Base-by-base conservation (phyloP, 768 basidiomycete species). In the Lactifluus subvellereus region DNA sequence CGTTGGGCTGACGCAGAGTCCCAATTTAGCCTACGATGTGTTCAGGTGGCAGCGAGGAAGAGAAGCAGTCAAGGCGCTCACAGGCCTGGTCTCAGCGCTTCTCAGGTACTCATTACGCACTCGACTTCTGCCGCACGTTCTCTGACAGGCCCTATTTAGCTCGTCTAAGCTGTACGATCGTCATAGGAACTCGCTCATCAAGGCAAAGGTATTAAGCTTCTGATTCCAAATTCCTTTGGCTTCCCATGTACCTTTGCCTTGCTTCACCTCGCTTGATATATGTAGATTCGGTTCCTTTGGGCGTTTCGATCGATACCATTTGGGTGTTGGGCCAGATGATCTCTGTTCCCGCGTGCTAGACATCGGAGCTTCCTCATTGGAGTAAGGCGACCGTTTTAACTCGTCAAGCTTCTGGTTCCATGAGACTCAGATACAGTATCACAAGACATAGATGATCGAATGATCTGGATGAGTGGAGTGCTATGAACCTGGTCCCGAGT, bases 91-190 rank as follows among this genome's bases (percentile, higher is more conserved):
- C 30, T 81, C 90, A 53, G 91, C 87, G 16, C 75, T 88, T 57
- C 75, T 94, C 61, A 90, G 91, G 91, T 92, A 74, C 56, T 53
- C 38, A 57, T 55, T 52, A 58, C 54, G 54, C 42, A 47, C 49
- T 33, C 14, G 20, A 40, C 58, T 67, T 54, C 51, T 64, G 60
- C 67, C 56, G 54, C 59, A 60, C 37, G 61, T 62, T 61, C 53
- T 54, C 55, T 63, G 54, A 63, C 59, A 47, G 20, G 27, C 51
- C 37, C 20, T 53, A n/a, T 60, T 20, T 68, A 91, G 89, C 73
- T 82, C 83, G 57, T 80, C 83, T 61, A 92, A 90, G 76, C 77
- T 90, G 20, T 90, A 86, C 69, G 86, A 91, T 73, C 82, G 83
- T 68, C 87, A 88, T 72, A 84, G 81, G 73, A 81, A 77, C 61